Base-by-base conservation (phyloP, 768 basidiomycete genomes). In the Amanita thiersii region DNA sequence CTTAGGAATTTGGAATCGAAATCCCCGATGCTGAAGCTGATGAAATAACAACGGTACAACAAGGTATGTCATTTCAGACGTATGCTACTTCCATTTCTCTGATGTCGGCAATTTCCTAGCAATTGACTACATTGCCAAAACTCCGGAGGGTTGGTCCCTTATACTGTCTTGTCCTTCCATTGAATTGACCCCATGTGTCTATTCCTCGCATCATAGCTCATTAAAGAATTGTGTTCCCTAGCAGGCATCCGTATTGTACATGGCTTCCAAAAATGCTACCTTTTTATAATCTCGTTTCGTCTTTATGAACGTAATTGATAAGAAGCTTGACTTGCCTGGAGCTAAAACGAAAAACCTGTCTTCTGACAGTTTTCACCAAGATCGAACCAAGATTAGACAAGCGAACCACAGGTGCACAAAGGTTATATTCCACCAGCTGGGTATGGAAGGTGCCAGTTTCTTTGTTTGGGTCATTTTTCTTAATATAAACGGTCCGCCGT, bases 11-110 rank as follows among this genome's bases (percentile, higher is more conserved):
- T 60, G 73, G 77, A 20, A 93, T 99, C 58, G 96, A 98, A 64
- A 99, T 99, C 55, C 94, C 96, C 11, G 96, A 99, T 56, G 81
- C 76, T 26, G 96, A 99, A 62, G 94, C 93, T 7, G 94, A 97
- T 61, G 81, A 81, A 54, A 97, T 98, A 57, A 81, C 79, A 54
- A 91, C 88, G 5, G 87, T 98, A 40, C 76, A 79, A 51, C 86
- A 97, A 62, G 94, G 93, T 92, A 55, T 43, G 75, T 57, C 39
- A 31, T 20, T 25, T 32, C n/a, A 5, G 8, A 40, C 40, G 7
- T 35, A 39, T 26, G 31, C 21, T 45, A 37, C 43, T 28, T 44
- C 35, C 37, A 40, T 44, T 42, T 40, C 43, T 55, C 40, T n/a
- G n/a, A 47, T 34, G 52, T 49, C 49, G 49, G 47, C 48, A 41